Percentiles rank a stretch among this genome's conserved stretches.
phyloP scores from a whole-genome alignment of 176 grass and related monocot genomes.

The Avena eriantha region DNA sequence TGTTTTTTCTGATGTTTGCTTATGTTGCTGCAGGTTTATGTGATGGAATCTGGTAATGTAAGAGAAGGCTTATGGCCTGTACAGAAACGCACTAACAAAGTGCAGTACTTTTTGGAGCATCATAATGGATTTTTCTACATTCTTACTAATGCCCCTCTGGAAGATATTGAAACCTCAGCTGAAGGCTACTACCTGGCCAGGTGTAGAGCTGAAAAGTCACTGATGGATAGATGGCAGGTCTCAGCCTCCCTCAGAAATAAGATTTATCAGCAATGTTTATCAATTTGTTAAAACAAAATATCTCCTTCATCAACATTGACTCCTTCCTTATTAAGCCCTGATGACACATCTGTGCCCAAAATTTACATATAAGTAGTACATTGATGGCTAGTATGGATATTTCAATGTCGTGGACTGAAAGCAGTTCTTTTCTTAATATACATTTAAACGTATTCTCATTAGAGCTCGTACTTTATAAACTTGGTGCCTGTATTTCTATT shows the following conservation, averaged over 20 bases:
- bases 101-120: slow-evolving; percentile 97
- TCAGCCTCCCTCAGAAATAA: slow-evolving; percentile 23
- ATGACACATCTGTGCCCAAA: background rate
- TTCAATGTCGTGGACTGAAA: background rate
- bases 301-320: background rate
- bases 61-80: slow-evolving; percentile 72
- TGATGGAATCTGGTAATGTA: slow-evolving; percentile 69
- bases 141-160: slow-evolving; percentile 80
- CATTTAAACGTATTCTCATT: background rate
- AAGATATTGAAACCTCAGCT: slow-evolving; percentile 46
- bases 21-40: slow-evolving; percentile 77
- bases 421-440: background rate
- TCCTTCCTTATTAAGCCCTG: background rate
- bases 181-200: slow-evolving; percentile 81
- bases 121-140: slow-evolving; percentile 95
- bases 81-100: slow-evolving; percentile 68
- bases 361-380: background rate
- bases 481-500: slow-evolving; percentile 38
- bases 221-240: slow-evolving; percentile 84
- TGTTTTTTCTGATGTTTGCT: slow-evolving; percentile 47
- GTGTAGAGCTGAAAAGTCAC: slow-evolving; percentile 75
- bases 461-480: slow-evolving; percentile 6
- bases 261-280: background rate
- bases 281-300: slow-evolving; percentile 15
- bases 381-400: background rate